phyloP scores from a whole-genome alignment of 257 asterid species.

The Scutellaria galericulata region DNA sequence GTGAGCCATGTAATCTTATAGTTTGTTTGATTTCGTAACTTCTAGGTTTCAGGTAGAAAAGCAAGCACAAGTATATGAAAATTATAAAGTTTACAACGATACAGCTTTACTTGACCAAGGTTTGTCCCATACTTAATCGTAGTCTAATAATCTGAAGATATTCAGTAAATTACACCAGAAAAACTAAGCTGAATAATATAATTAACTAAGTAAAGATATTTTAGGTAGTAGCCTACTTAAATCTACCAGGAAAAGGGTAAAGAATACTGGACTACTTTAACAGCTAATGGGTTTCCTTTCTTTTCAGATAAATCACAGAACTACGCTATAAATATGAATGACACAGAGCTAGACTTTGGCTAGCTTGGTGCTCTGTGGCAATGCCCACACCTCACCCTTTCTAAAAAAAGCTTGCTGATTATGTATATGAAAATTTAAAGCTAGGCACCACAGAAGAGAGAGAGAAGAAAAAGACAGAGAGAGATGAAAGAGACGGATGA shows the following conservation, averaged over 20 bases:
- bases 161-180: not conserved
- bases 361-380: not conserved
- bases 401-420: too few species aligned
- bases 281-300: too few species aligned
- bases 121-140: constrained; percentile 1
- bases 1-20: constrained; percentile 31
- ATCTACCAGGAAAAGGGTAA: not conserved
- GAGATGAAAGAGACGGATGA: too few species aligned
- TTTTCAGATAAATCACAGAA: not conserved
- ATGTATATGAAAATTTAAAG: too few species aligned
- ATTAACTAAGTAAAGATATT: not conserved
- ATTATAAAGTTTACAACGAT: not conserved
- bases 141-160: constrained; percentile 18
- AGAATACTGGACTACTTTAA: not conserved
- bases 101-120: constrained; percentile 15
- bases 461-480: too few species aligned
- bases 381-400: not conserved
- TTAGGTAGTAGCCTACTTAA: not conserved
- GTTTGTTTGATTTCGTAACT: constrained; percentile 10
- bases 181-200: not conserved
- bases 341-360: not conserved
- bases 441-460: too few species aligned
- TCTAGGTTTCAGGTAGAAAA: constrained; percentile 22
- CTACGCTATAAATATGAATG: not conserved
- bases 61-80: constrained; percentile 3